Percentiles rank a stretch among this genome's conserved stretches.
These are phyloP conservation scores for Westerdykella aurantiaca DNA, from an alignment of 2,329 filamentous ascomycete species.

Conservation along the genomic window DNA sequence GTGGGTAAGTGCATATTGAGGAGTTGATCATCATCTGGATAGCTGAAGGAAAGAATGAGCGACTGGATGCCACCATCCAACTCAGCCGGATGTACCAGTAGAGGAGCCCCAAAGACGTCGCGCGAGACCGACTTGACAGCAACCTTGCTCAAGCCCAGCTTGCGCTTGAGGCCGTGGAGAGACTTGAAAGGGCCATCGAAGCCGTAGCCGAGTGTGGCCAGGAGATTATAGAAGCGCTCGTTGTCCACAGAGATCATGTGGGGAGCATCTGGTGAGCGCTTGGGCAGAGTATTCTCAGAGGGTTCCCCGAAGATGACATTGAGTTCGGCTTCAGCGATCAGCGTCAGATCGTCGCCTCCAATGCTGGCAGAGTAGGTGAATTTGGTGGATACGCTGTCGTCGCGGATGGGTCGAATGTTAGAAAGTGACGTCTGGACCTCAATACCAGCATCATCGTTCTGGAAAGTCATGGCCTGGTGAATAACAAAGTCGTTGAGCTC, in stretches of 20 bases:
- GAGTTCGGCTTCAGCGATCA: constrained; percentile 1
- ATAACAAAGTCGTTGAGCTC: constrained; percentile 5
- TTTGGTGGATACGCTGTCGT: not conserved
- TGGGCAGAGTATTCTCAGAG: constrained; percentile 2
- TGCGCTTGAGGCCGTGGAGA: constrained; percentile 6
- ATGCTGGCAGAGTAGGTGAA: not conserved
- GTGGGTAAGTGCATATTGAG: constrained; percentile 20
- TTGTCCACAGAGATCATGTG: constrained; percentile 6
- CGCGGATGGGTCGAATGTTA: not conserved
- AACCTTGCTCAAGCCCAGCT: constrained; percentile 2
- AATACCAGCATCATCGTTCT: constrained; percentile 4
- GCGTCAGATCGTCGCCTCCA: constrained; percentile 1
- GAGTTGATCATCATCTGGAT: constrained; percentile 25
- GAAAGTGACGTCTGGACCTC: constrained; percentile 4
- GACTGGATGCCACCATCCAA: constrained; percentile 32
- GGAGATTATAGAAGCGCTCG: constrained; percentile 11
- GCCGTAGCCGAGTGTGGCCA: constrained; percentile 15
- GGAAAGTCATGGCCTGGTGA: constrained; percentile 6
- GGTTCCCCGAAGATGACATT: not conserved
- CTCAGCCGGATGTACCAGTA: constrained; percentile 19
- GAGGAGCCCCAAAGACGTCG: constrained; percentile 1
- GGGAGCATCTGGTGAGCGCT: not conserved
- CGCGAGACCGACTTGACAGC: constrained; percentile 1
- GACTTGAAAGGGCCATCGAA: constrained; percentile 12
- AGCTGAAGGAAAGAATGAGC: constrained; percentile 22